Conservation (phyloP, 176 grass and related monocot genomes). For the Rhynchospora tenuis region DNA sequence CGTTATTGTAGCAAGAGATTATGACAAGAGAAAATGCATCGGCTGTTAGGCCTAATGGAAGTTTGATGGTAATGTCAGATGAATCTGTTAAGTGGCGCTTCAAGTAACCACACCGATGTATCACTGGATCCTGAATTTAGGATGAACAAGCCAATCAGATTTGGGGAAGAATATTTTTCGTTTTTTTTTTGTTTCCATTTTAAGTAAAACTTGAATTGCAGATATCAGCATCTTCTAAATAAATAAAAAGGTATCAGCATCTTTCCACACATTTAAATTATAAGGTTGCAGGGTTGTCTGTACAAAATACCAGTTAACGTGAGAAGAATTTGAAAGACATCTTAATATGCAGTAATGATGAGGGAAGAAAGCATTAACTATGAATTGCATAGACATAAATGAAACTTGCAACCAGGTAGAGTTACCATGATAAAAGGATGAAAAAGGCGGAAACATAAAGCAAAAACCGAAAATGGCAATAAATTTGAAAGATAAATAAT, state of each 20-base stretch:
- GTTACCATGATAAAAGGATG: conserved; percentile 19
- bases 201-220: background rate
- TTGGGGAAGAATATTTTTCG: background rate
- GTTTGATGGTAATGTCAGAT: conserved; percentile 36
- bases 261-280: background rate
- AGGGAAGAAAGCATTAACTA: background rate
- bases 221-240: too few species aligned
- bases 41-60: conserved; percentile 39
- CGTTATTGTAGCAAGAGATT: conserved; percentile 53
- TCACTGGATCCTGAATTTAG: conserved; percentile 54
- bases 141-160: background rate
- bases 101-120: conserved; percentile 56
- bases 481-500: conserved; percentile 14
- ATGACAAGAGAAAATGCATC: conserved; percentile 35
- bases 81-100: conserved; percentile 45
- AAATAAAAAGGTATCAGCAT: too few species aligned
- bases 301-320: background rate
- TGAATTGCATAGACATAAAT: background rate
- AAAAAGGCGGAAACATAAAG: background rate
- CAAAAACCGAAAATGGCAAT: conserved; percentile 12
- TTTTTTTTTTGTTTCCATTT: background rate
- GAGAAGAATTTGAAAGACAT: background rate
- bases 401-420: background rate
- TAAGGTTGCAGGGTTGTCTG: background rate
- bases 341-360: background rate